These are phyloP conservation scores for Candida ovalis DNA, from an alignment of 805 yeast species.

Conservation along the genomic window DNA sequence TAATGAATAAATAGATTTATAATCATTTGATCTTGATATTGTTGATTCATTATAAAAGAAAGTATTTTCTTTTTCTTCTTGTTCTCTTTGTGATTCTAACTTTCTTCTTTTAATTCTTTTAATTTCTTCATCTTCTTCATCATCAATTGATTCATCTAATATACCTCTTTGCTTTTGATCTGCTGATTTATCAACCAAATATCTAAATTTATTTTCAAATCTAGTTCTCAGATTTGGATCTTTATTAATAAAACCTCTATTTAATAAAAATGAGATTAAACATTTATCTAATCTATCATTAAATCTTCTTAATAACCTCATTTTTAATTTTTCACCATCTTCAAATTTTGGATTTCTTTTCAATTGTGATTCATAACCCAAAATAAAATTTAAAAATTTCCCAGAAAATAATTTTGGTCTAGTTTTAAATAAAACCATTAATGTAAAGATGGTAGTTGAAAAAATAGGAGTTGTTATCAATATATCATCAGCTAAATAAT, in stretches of 20 bases:
- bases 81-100: slow-evolving; percentile 16
- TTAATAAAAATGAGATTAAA: slow-evolving; percentile 29
- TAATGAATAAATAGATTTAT: slow-evolving; percentile 63
- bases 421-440: slow-evolving; percentile 58
- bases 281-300: slow-evolving; percentile 35
- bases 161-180: slow-evolving; percentile 29
- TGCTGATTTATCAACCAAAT: slow-evolving; percentile 26
- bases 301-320: slow-evolving; percentile 30
- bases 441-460: slow-evolving; percentile 64
- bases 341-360: slow-evolving; percentile 51
- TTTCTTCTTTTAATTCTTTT: slow-evolving; percentile 22
- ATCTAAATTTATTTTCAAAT: slow-evolving; percentile 32
- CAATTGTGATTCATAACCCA: slow-evolving; percentile 56
- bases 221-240: slow-evolving; percentile 29
- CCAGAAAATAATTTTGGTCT: slow-evolving; percentile 56
- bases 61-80: slow-evolving; percentile 14
- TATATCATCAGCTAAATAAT: slow-evolving; percentile 51
- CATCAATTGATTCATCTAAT: slow-evolving; percentile 39
- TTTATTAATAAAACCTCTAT: slow-evolving; percentile 31
- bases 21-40: slow-evolving; percentile 40
- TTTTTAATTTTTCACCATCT: slow-evolving; percentile 27
- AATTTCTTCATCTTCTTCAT: slow-evolving; percentile 35
- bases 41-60: slow-evolving; percentile 29
- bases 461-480: slow-evolving; percentile 53
- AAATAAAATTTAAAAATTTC: slow-evolving; percentile 54